These are phyloP conservation scores for Penicillium sp. DNA, from an alignment of 2,329 filamentous ascomycete species.

Conservation along the genomic window DNA sequence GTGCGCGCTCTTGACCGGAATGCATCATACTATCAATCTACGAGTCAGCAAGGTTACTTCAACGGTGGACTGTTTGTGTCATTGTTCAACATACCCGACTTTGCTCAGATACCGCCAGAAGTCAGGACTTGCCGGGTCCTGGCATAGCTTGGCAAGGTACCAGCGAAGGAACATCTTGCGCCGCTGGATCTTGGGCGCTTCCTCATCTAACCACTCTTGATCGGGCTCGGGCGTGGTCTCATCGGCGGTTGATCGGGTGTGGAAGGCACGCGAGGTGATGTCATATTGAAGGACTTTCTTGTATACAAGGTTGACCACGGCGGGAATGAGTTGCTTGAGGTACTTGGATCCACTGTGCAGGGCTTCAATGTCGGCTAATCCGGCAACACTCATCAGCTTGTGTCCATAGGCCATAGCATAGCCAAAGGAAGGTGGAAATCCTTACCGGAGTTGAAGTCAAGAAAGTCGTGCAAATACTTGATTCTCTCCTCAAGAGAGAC, in stretches of 20 bases:
- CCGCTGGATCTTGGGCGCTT: constrained; percentile 74
- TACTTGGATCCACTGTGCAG: constrained; percentile 72
- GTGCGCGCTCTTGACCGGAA: constrained; percentile 71
- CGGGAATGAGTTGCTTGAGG: constrained; percentile 79
- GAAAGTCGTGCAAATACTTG: constrained; percentile 73
- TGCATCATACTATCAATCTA: constrained; percentile 69
- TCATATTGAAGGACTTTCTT: constrained; percentile 79
- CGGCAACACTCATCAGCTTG: constrained; percentile 1
- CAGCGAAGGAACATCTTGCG: constrained; percentile 78
- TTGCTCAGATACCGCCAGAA: constrained; percentile 87
- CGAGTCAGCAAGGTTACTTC: neutral
- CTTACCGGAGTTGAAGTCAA: constrained; percentile 73
- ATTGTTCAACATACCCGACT: constrained; percentile 63
- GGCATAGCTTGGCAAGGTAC: constrained; percentile 74
- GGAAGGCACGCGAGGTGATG: constrained; percentile 78
- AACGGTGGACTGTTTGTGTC: no score
- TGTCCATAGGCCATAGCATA: neutral
- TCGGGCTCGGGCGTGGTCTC: constrained; percentile 63
- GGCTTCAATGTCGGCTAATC: constrained; percentile 71
- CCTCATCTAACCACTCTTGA: constrained; percentile 65
- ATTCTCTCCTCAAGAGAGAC: constrained; percentile 70
- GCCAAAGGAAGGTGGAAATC: constrained; percentile 6
- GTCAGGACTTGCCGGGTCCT: constrained; percentile 72
- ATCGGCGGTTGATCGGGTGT: constrained; percentile 62
- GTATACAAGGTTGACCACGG: constrained; percentile 83